Evolutionary conservation across 2,329 filamentous ascomycete genomes (phyloP), one percentile per base, ranked within the genome.

Genomic region (Phaeosphaeria sp.): DNA sequence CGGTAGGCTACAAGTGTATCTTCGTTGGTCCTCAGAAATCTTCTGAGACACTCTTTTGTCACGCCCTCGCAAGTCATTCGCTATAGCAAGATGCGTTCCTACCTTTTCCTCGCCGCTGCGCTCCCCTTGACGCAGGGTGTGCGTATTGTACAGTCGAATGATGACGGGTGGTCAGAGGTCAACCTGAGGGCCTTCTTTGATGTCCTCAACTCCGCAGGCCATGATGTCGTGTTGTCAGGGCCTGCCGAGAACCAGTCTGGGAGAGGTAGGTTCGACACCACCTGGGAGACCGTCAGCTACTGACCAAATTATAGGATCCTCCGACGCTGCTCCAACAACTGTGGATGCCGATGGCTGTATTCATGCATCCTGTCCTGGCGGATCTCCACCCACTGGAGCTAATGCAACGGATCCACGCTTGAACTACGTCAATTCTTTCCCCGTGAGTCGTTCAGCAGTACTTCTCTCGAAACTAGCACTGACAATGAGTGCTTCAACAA

Each of bases 341-440:
- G 82, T 86, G 46, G 80, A 72, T 2, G 57, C 76, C 0, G 66
- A 73, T 52, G 71, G 85, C 0, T 92, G 89, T 70, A 76, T 90
- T 84, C 75, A 69, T 84, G 70, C 85, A 80, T 87, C 84, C 68
- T 92, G 89, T 68, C 80, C 86, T 0, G 76, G 82, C 10, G 80
- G 81, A 63, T 86, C 83, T 66, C 83, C 84, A 1, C 78, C 87
- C 1, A 79, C 81, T 17, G 89, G 89, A 41, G 73, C 76, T 63
- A 89, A 91, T 67, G 74, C 78, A 10, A 83, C 83, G 0, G 79
- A 85, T 58, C 80, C 85, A 0, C 83, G 84, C 5, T 81, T 90
- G 46, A 89, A 90, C 80, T 91, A 89, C 81, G 89, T 91, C 57
- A 91, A 91, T 78, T 88, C 86, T 0, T 90, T 80, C 75, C 88